A percentile compares a stretch with the other conserved stretches of the same genome.
phyloP scores from a whole-genome alignment of 176 grass and related monocot species.

The Secale cereale region DNA sequence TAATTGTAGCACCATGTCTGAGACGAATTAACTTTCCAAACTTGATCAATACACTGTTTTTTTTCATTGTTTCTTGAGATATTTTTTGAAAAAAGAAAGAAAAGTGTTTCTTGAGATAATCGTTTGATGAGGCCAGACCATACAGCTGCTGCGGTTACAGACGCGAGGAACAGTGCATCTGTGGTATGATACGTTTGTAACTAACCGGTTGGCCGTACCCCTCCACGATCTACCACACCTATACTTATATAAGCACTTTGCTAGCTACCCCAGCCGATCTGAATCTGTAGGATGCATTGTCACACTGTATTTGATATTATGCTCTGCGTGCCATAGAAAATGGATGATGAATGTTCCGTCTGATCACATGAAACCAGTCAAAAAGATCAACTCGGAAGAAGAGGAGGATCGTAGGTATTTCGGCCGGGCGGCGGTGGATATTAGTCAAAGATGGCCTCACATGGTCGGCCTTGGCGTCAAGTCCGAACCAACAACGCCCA shows the following conservation, averaged over 20 bases:
- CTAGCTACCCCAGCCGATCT: constrained; percentile 2
- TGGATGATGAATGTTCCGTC: background rate
- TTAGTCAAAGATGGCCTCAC: constrained; percentile 33
- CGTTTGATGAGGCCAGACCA: background rate
- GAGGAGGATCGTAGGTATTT: background rate
- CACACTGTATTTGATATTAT: background rate
- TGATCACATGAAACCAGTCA: constrained; percentile 6
- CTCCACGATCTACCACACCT: background rate
- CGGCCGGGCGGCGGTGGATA: background rate
- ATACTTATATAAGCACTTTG: background rate
- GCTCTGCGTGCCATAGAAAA: background rate
- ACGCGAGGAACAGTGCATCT: constrained; percentile 18
- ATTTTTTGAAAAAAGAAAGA: too few relatives aligned
- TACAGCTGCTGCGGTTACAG: background rate
- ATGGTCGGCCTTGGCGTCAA: constrained; percentile 23
- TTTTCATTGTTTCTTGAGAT: too few relatives aligned
- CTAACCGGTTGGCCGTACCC: constrained; percentile 10
- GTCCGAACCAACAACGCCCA: background rate
- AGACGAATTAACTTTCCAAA: background rate
- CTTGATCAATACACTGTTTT: background rate
- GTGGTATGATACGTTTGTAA: background rate
- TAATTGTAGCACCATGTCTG: background rate
- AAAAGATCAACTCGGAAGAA: background rate
- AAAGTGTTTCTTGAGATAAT: background rate
- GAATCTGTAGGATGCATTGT: constrained; percentile 15